Evolutionary conservation across 2,329 filamentous ascomycete genomes (phyloP), one percentile per base, ranked within the genome.

Genomic region (Ramularia collo-cygni): DNA sequence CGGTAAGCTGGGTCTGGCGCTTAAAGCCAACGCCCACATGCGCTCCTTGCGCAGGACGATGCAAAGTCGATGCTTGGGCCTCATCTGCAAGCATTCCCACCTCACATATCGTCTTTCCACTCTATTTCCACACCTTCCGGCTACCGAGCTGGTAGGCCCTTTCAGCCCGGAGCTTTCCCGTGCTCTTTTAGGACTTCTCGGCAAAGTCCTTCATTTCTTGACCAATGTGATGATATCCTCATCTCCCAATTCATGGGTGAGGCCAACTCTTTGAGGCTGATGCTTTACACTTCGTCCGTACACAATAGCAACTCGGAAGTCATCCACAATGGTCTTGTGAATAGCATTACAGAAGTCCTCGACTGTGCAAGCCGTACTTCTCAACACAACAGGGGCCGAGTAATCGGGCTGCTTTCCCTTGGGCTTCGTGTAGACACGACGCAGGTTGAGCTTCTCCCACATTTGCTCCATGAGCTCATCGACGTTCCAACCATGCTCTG

Each of bases 301-400:
- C 29, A 98, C 92, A 60, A 98, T 83, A 39, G 92, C 92, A 46
- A 82, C 79, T 67, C 90, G 93, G 75, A 98, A 98, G 55, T 95
- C 83, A 56, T 98, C 92, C 41, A 92, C 76, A 61, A 98, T 96
- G 41, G 80, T 93, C 63, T 92, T 87, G 69, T 98, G 92, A 62
- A 98, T 98, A 52, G 86, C 77, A 68, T 95, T 95, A 69, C 92
- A 98, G 66, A 98, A 98, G 62, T 96, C 92, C 67, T 98, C 92
- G 31, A 98, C 81, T 2, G 89, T 96, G 64, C 84, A 93, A 53
- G 81, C 82, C 37, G 74, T 79, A 50, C 83, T 77, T 57, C 85
- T 81, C 52, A 98, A 72, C 56, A 98, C 92, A 27, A 98, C 92
- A 36, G 92, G 92, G 37, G 84, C 72, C 43, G 81, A 79, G 68